Evolutionary conservation across 805 yeast genomes (phyloP), one percentile per base, ranked within the genome.

Genomic region (Nakazawaea populi): DNA sequence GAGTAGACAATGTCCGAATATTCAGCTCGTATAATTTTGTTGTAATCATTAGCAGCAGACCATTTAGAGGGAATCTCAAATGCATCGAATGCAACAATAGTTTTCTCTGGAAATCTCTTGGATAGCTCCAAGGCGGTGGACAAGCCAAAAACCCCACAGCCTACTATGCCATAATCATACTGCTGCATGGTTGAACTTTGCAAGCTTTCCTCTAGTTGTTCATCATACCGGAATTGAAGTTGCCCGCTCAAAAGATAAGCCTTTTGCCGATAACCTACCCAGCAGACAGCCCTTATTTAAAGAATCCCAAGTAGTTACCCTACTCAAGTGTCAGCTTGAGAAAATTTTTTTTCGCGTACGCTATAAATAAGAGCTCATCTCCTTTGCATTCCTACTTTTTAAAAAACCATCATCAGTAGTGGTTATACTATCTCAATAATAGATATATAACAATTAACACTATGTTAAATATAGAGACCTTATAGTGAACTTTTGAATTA

Each of bases 401-500:
- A 68, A 62, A 61, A 61, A 62, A 53, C 58, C 57, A 77, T 73
- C 87, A 82, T 82, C 85, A 80, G 88, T 82, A 82, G 88, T 80
- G 87, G 87, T 81, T 82, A 81, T 82, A 80, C 87, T 82, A 82
- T 78, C 79, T 76, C 81, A 71, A 67, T 62, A 49, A 48, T 73
- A 79, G 75, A 73, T 73, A 76, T 82, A 81, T 80, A 79, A 77
- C 80, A 71, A 65, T 62, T 74, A 71, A 64, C 46, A 50, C 66
- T 56, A 60, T 62, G 64, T 64, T 56, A 60, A 61, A 63, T 60
- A 64, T 75, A 77, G 73, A 74, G 77, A 63, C 73, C 70, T 61
- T 61, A 63, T 66, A 58, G 59, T 49, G 57, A 58, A 54, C 59
- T 59, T 58, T 60, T 65, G 70, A 71, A 66, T 71, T 67, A 73